Evolutionary conservation across 208 protist genomes (phyloP).

Genomic region (Entamoeba invadens): DNA sequence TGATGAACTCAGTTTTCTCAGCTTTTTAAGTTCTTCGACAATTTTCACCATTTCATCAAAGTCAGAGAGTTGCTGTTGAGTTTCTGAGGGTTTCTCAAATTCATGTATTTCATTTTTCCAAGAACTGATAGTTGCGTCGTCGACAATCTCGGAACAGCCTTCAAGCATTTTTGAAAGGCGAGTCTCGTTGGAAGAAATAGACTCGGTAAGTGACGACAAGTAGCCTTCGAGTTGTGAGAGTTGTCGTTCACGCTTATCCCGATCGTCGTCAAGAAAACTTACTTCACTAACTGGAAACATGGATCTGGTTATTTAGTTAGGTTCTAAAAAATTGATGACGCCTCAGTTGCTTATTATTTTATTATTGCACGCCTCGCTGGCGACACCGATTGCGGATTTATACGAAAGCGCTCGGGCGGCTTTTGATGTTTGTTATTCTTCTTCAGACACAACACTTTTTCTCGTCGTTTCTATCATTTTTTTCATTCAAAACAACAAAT

Average conservation of each 20-base stretch:
- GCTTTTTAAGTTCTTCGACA: neutral
- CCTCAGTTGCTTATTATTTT: neutral
- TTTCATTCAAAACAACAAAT: too few relatives aligned
- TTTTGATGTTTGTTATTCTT: neutral
- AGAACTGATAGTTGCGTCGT: neutral
- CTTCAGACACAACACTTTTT: too few relatives aligned
- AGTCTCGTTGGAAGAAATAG: too few relatives aligned
- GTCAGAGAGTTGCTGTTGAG: neutral
- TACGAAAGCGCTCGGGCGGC: neutral
- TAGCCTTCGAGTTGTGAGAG: neutral
- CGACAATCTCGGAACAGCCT: neutral
- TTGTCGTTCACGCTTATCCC: neutral
- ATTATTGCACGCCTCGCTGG: too few relatives aligned
- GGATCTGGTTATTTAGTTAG: neutral
- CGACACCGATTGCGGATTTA: neutral
- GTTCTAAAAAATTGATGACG: neutral
- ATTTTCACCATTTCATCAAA: neutral
- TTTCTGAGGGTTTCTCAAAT: neutral
- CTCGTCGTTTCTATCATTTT: too few relatives aligned
- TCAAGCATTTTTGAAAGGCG: neutral
- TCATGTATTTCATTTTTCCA: neutral
- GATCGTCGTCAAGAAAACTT: neutral
- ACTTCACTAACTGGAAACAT: neutral
- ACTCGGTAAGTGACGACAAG: neutral
- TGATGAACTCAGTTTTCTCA: neutral